phyloP scores from a whole-genome alignment of 1,139 yeast species.

The Tardiomyces digboiensis region DNA sequence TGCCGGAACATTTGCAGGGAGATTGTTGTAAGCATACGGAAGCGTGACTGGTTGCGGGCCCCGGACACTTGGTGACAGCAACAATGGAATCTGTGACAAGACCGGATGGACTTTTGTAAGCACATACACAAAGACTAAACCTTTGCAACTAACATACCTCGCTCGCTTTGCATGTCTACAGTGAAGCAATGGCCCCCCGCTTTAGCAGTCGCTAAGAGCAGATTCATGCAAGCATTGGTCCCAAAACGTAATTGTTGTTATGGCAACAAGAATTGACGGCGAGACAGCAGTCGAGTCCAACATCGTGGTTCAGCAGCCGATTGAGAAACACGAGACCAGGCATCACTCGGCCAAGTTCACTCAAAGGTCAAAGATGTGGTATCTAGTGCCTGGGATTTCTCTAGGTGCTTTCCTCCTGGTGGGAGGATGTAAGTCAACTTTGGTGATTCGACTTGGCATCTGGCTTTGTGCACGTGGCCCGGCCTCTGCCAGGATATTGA shows the following conservation, averaged over 20 bases:
- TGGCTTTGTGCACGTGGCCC: background rate
- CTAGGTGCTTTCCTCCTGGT: background rate
- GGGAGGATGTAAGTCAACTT: background rate
- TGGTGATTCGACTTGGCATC: background rate
- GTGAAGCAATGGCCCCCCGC: too few relatives aligned
- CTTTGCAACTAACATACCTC: background rate
- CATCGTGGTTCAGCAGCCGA: too few relatives aligned
- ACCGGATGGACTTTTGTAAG: background rate
- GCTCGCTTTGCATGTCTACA: background rate
- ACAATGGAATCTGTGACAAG: background rate
- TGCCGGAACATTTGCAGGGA: background rate
- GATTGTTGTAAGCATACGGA: background rate
- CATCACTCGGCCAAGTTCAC: too few relatives aligned
- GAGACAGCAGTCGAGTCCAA: too few relatives aligned
- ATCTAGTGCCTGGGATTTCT: background rate
- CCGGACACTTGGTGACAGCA: background rate
- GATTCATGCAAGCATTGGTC: too few relatives aligned
- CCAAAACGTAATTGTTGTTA: background rate
- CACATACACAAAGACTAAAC: background rate
- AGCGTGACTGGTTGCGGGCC: background rate
- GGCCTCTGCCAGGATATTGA: too few relatives aligned
- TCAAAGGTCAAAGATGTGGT: background rate
- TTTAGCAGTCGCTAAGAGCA: too few relatives aligned
- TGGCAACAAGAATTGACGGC: background rate
- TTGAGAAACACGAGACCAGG: too few relatives aligned